A percentile compares a stretch with the other conserved stretches of the same genome.
Conservation (phyloP, 768 basidiomycete genomes). For the Asterophora lycoperdoides region DNA sequence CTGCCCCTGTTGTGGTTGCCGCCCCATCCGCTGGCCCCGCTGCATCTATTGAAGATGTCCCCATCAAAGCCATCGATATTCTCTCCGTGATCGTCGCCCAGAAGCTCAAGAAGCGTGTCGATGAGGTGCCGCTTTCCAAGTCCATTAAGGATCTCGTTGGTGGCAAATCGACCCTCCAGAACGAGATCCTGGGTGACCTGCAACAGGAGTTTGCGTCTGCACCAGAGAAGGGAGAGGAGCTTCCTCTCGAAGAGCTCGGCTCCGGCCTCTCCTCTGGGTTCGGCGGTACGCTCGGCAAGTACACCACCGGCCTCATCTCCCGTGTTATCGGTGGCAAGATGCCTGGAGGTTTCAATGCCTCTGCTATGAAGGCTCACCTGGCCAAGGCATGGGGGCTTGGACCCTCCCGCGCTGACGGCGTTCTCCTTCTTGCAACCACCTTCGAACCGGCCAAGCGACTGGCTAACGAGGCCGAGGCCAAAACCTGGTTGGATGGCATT, state of each 20-base stretch:
- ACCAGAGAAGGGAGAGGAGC: conserved; percentile 97
- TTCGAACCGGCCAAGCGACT: conserved; percentile 94
- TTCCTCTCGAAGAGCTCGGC: conserved; percentile 94
- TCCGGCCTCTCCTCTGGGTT: conserved; percentile 78
- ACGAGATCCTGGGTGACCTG: conserved; percentile 96
- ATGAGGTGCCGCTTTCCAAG: conserved; percentile 86
- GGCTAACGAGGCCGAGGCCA: conserved; percentile 86
- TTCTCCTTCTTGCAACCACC: conserved; percentile 86
- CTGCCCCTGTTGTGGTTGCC: conserved; percentile 38
- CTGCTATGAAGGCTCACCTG: conserved; percentile 84
- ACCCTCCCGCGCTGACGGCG: conserved; percentile 80
- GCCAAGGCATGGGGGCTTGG: conserved; percentile 97
- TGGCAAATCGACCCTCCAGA: conserved; percentile 97
- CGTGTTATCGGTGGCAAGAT: conserved; percentile 94
- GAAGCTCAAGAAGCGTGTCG: conserved; percentile 93
- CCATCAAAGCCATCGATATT: conserved; percentile 87
- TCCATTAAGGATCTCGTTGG: conserved; percentile 98
- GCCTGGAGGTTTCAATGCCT: conserved; percentile 97
- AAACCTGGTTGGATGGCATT: conserved; percentile 87
- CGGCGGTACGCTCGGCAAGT: conserved; percentile 87
- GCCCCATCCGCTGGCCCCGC: conserved; percentile 58
- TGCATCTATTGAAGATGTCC: conserved; percentile 80
- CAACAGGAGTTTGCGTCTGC: conserved; percentile 93
- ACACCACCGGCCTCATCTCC: conserved; percentile 84
- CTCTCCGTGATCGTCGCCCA: conserved; percentile 89